Evolutionary conservation across 2,329 filamentous ascomycete genomes (phyloP), one percentile per base, ranked within the genome.

Genomic region (Corniculantispora saksenae): DNA sequence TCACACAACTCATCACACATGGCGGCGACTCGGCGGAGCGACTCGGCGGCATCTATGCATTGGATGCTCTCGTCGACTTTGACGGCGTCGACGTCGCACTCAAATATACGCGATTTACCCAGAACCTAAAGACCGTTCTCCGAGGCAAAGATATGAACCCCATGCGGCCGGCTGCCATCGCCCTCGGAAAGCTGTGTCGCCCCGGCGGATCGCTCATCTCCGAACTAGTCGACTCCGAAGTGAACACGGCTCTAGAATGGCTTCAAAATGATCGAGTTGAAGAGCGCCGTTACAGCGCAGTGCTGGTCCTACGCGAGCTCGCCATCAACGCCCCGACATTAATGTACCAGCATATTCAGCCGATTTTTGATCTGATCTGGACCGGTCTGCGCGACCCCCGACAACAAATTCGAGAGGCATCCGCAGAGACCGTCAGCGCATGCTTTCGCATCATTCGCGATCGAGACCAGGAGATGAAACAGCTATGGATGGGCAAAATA

Each of bases 351-450:
- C 98, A 96, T 79, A 94, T 98, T 59, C 89, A 91, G n/a, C 90
- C 95, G 74, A 92, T 99, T 59, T 93, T 99, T 73, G 93, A 97
- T 71, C 90, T 97, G 76, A 93, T 99, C 68, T 98, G 95, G 95
- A 91, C 97, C 61, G 94, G 94, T 32, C 83, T 99, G 65, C 87
- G 94, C 66, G 95, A 99, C 74, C 88, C 88, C 47, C 93, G 96
- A 75, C 91, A 96, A 55, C 87, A 97, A 59, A 99, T 99, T 70
- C 88, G 95, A 61, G 92, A 93, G 70, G 95, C 93, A 1, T 94
- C 95, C 7, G 93, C 93, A 21, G 93, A 98, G 74, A 93, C 94
- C 1, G 92, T 98, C 69, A 95, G 93, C 70, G 93, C 94, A 68
- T 97, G 94, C 77, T 97, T 99, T 79, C 91, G 94, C 74, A 98